Conservation (phyloP, 306 rosid genomes). For the Cucurbita pepo region DNA sequence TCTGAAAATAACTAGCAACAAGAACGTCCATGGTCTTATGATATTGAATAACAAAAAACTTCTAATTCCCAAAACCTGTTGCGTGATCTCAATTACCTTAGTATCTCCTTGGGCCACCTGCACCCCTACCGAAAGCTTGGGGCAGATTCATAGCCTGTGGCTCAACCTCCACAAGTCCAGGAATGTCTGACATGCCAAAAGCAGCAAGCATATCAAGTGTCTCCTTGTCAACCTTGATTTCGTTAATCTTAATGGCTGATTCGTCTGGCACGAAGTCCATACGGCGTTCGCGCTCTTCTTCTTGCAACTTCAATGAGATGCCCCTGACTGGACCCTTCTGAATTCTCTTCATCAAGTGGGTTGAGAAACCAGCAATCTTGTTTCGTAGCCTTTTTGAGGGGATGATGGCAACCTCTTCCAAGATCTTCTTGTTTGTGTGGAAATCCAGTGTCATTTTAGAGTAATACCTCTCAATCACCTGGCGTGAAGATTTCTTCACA, state of each 20-base stretch:
- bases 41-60: constrained; percentile 1
- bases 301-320: constrained; percentile 22
- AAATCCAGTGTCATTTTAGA: constrained; percentile 19
- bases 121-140: constrained; percentile 18
- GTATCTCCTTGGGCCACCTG: constrained; percentile 18
- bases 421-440: constrained; percentile 23
- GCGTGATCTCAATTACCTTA: not conserved
- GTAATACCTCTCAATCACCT: constrained; percentile 21
- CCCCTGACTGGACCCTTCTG: constrained; percentile 27
- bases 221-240: constrained; percentile 20
- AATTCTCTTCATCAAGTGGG: constrained; percentile 27
- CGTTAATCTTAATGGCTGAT: constrained; percentile 13
- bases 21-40: not conserved
- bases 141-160: constrained; percentile 7
- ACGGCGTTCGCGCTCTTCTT: constrained; percentile 22
- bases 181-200: constrained; percentile 18
- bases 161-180: constrained; percentile 18
- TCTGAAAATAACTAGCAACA: not conserved
- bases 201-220: constrained; percentile 22
- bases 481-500: constrained; percentile 26
- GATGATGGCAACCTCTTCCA: constrained; percentile 22
- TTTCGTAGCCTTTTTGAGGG: constrained; percentile 19
- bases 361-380: constrained; percentile 28
- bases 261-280: constrained; percentile 29
- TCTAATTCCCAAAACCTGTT: not conserved